Conservation (phyloP, 2,329 filamentous ascomycete genomes). For the Biscogniauxia mediterranea region DNA sequence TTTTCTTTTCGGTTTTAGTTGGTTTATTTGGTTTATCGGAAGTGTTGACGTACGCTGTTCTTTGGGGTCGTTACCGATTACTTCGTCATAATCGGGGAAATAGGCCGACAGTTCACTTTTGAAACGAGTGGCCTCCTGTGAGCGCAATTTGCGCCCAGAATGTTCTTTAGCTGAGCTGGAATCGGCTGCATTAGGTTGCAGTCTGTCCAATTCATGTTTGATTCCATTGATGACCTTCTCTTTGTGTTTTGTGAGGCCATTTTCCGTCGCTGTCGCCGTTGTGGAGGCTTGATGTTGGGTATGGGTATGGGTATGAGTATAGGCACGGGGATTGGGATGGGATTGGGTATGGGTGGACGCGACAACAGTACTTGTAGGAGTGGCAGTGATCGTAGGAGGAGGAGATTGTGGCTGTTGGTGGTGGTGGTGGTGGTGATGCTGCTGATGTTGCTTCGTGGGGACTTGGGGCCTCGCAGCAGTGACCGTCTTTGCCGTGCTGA, state of each 20-base stretch:
- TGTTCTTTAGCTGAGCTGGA: conserved; percentile 48
- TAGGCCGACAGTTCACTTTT: conserved; percentile 91
- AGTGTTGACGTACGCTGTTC: conserved; percentile 63
- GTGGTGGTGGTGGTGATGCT: conserved; percentile 16
- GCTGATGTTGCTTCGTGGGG: conserved; percentile 13
- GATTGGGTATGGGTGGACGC: conserved; percentile 20
- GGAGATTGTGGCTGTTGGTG: conserved; percentile 18
- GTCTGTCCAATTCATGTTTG: conserved; percentile 57
- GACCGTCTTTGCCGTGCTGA: conserved; percentile 24
- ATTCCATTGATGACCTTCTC: conserved; percentile 61
- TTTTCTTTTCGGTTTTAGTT: no score
- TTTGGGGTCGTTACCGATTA: conserved; percentile 81
- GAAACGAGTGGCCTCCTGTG: conserved; percentile 78
- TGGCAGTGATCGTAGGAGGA: conserved; percentile 22
- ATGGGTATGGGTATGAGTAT: conserved; percentile 16
- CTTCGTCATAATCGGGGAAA: conserved; percentile 91
- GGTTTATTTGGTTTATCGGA: not conserved
- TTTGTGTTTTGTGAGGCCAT: conserved; percentile 47
- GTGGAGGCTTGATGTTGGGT: conserved; percentile 19
- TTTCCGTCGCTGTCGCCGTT: conserved; percentile 25
- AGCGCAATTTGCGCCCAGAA: conserved; percentile 74
- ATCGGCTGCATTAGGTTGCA: conserved; percentile 49
- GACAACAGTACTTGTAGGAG: conserved; percentile 13
- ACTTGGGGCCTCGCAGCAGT: conserved; percentile 27
- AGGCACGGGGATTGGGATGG: conserved; percentile 20